Evolutionary conservation across 371 early-diverging fungal species (phyloP).

Genomic region (Choanephora cucurbitarum): DNA sequence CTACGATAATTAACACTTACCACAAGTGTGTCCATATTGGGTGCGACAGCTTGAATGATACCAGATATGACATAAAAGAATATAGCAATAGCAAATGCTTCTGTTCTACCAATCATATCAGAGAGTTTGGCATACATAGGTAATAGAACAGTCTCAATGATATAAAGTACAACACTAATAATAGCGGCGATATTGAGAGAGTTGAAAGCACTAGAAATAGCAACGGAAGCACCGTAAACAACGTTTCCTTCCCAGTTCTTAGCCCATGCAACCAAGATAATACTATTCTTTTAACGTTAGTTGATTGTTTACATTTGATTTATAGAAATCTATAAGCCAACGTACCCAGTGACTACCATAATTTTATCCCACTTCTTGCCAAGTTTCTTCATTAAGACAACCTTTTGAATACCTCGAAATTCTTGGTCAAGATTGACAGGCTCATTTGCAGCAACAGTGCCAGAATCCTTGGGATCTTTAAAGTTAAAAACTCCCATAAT

Average conservation of each 20-base stretch:
- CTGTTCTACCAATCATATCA: constrained; percentile 31
- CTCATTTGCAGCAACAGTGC: too few species aligned
- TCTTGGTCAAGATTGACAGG: background rate
- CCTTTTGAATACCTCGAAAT: constrained; percentile 25
- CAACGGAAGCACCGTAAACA: constrained; percentile 12
- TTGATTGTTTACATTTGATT: too few species aligned
- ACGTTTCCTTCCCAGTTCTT: constrained; percentile 32
- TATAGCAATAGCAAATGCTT: constrained; percentile 22
- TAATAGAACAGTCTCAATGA: constrained; percentile 29
- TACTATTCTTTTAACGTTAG: constrained; percentile 4
- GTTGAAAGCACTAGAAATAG: constrained; percentile 18
- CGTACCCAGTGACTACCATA: constrained; percentile 21
- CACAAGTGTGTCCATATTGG: constrained; percentile 18
- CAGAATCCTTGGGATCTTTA: too few species aligned
- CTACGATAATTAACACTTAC: constrained; percentile 9
- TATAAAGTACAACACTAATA: constrained; percentile 24
- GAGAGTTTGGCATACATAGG: constrained; percentile 37
- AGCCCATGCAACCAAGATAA: constrained; percentile 30
- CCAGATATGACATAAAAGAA: constrained; percentile 22
- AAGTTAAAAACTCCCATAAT: too few species aligned
- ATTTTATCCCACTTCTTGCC: constrained; percentile 21
- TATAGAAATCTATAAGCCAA: background rate
- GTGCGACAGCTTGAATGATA: constrained; percentile 26
- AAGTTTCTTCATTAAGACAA: constrained; percentile 22
- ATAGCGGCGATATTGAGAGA: constrained; percentile 18